Evolutionary conservation across 2,329 filamentous ascomycete species (phyloP), one percentile per base, ranked within the genome.

Genomic region (Pyrenophora teres): DNA sequence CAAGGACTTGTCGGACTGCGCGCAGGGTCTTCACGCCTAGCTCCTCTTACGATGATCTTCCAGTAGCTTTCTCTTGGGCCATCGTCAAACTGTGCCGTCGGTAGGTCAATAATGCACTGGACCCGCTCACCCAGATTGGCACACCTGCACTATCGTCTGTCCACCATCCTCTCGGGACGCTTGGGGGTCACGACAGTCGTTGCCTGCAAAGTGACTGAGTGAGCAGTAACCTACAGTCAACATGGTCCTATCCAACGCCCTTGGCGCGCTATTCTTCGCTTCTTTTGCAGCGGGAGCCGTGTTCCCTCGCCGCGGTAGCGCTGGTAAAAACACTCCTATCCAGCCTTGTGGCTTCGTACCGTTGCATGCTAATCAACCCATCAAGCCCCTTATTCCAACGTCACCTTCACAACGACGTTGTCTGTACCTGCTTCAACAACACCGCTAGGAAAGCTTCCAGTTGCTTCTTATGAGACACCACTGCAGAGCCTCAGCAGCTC

Each of bases 341-440:
- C 43, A 52, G 53, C 56, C 52, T 51, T 38, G 46, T 50, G 45
- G 43, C 56, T 54, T 62, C 58, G 62, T 63, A 63, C 66, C 60
- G 46, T 27, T 48, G 47, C 57, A 48, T 66, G 55, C 67, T 68
- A 63, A 70, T 56, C 33, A 60, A 64, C 59, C 60, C 61, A 55
- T 59, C 52, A 60, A 72, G 60, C 57, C 56, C 54, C 58, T 19
- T 69, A 68, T 58, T 56, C 54, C 51, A 72, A 72, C 52, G 48
- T 46, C 41, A 69, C 64, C 19, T 48, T 54, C 50, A 59, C 50
- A 57, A 48, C 55, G 16, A 51, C 50, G 37, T 36, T 45, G 36
- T 46, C 49, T 30, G 33, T 49, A 32, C 36, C 48, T 60, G 39
- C 46, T 38, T 50, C 58, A 36, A 51, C 25, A 21, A 32, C 32